Evolutionary conservation across 768 basidiomycete genomes (phyloP).

Genomic region (Tubosaeta brunneosetosa): DNA sequence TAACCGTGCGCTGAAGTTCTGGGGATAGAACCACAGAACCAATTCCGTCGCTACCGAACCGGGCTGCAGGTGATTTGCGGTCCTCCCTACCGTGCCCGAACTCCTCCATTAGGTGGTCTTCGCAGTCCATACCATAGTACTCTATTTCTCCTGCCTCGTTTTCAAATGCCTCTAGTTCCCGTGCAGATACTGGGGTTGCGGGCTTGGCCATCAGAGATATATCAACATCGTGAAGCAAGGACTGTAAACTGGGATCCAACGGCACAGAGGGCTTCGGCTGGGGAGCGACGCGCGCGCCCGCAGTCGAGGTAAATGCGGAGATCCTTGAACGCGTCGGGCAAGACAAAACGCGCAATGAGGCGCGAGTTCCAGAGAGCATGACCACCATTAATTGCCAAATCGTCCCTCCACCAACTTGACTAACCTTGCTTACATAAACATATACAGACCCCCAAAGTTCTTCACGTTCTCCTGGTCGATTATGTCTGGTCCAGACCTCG

Average conservation of each 20-base stretch:
- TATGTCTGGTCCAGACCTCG: conserved; percentile 13
- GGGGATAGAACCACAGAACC: conserved; percentile 69
- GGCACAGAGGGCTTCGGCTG: conserved; percentile 58
- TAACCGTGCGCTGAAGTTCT: conserved; percentile 66
- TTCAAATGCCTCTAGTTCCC: conserved; percentile 55
- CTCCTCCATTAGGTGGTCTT: conserved; percentile 28
- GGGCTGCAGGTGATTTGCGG: conserved; percentile 76
- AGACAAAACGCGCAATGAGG: conserved; percentile 23
- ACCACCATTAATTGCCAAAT: not conserved
- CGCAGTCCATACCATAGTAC: conserved; percentile 32
- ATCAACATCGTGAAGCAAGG: conserved; percentile 63
- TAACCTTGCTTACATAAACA: conserved; percentile 20
- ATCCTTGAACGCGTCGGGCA: conserved; percentile 20
- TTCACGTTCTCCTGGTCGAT: conserved; percentile 1
- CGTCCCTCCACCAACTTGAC: not conserved
- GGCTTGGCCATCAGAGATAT: conserved; percentile 48
- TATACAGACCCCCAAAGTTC: not conserved
- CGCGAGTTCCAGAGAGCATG: conserved; percentile 25
- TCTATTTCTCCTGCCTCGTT: conserved; percentile 30
- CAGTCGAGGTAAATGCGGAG: conserved; percentile 30
- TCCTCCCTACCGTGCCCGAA: conserved; percentile 29
- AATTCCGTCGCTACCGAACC: conserved; percentile 69
- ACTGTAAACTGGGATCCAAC: conserved; percentile 62
- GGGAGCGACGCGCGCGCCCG: conserved; percentile 20
- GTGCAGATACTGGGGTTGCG: conserved; percentile 24